A percentile compares a stretch with the other conserved stretches of the same genome.
Evolutionary conservation across 352 stramenopile species (phyloP).

Genomic region (Phytopythium aichiense): DNA sequence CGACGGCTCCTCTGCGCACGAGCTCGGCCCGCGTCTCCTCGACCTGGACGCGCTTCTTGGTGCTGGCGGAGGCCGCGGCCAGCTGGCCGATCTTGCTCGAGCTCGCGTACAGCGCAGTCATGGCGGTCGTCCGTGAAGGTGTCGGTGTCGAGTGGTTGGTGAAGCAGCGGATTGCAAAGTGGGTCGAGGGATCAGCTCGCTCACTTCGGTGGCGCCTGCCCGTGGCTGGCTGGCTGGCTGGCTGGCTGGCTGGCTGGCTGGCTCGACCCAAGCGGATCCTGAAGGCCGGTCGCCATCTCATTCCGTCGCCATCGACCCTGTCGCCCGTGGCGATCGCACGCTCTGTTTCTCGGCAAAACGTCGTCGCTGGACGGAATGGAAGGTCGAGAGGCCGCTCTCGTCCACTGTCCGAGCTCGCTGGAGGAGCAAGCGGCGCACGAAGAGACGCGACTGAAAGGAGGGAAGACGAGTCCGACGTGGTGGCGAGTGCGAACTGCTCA

Average conservation of each 20-base stretch:
- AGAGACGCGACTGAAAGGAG: neutral
- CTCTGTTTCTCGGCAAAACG: constrained; percentile 4
- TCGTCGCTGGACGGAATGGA: neutral
- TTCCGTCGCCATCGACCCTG: neutral
- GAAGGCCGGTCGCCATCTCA: constrained; percentile 2
- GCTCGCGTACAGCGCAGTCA: neutral
- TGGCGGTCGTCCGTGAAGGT: neutral
- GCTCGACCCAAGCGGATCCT: neutral
- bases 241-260: neutral
- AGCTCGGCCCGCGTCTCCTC: constrained; percentile 24
- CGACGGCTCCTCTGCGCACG: constrained; percentile 26
- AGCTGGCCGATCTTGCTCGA: neutral
- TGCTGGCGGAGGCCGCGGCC: neutral
- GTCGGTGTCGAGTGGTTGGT: neutral
- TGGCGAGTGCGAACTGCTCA: neutral
- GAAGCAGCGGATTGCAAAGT: neutral
- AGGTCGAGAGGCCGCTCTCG: neutral
- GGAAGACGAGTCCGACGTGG: neutral
- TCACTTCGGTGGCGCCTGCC: neutral
- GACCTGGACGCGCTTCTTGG: constrained; percentile 7
- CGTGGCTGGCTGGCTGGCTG: neutral
- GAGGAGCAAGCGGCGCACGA: neutral
- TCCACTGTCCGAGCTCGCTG: too few species aligned
- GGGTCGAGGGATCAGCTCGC: neutral
- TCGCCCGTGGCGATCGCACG: neutral